Conservation (phyloP, 2,329 filamentous ascomycete species). For the Alternaria longipes region DNA sequence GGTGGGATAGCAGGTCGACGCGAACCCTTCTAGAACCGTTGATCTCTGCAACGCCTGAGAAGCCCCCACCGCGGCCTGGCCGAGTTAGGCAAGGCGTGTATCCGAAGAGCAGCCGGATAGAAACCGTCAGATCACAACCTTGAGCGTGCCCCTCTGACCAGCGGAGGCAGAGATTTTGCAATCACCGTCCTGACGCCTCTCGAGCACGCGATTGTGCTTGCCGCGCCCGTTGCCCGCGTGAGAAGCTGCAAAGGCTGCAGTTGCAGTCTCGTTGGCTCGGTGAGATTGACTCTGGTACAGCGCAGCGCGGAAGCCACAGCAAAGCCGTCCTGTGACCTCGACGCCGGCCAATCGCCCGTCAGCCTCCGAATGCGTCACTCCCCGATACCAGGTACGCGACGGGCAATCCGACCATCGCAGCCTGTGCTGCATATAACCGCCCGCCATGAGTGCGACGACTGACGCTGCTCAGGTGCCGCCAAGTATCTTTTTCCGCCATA, state of each 20-base stretch:
- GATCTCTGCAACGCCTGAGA: conserved; percentile 11
- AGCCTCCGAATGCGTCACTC: conserved; percentile 44
- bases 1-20: not conserved
- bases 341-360: conserved; percentile 29
- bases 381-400: conserved; percentile 37
- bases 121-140: conserved; percentile 12
- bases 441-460: conserved; percentile 32
- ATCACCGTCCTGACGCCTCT: conserved; percentile 1
- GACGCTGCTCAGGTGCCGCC: conserved; percentile 25
- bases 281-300: conserved; percentile 11
- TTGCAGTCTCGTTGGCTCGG: conserved; percentile 3
- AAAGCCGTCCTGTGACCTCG: conserved; percentile 26
- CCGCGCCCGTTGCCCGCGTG: conserved; percentile 3
- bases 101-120: conserved; percentile 10
- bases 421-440: conserved; percentile 16
- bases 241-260: conserved; percentile 1
- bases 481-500: conserved; percentile 4
- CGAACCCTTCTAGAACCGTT: conserved; percentile 21
- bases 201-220: conserved; percentile 1
- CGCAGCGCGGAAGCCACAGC: conserved; percentile 2
- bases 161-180: conserved; percentile 22
- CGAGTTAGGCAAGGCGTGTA: conserved; percentile 19
- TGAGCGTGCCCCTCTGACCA: conserved; percentile 21
- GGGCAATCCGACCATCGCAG: conserved; percentile 19
- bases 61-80: conserved; percentile 18